A percentile compares a stretch with the other conserved stretches of the same genome.
phyloP scores from a whole-genome alignment of 306 rosid genomes.

The Citrullus mucosospermus region DNA sequence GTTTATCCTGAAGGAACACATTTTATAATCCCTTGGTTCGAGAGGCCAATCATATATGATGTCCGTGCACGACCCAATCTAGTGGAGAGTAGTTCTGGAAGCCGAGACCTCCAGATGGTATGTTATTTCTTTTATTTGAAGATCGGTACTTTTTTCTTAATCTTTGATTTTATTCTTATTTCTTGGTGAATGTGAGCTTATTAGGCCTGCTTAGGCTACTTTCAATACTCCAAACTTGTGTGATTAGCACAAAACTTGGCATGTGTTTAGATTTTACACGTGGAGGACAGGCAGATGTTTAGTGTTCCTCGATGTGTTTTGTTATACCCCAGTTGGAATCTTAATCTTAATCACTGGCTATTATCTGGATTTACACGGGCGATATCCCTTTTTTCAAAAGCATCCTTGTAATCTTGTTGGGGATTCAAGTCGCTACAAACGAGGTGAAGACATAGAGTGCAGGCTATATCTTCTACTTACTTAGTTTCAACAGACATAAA shows the following conservation, averaged over 20 bases:
- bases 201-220: not conserved
- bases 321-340: not conserved
- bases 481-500: not conserved
- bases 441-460: not conserved
- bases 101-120: constrained; percentile 85
- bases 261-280: not conserved
- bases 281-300: not conserved
- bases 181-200: not conserved
- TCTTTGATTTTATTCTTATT: not conserved
- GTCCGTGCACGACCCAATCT: constrained; percentile 69
- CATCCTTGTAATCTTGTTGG: not conserved
- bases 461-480: not conserved
- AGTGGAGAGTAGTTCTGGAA: constrained; percentile 64
- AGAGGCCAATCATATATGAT: constrained; percentile 77
- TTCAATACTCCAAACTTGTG: not conserved
- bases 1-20: constrained; percentile 94
- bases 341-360: not conserved
- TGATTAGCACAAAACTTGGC: not conserved
- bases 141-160: not conserved
- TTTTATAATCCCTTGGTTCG: constrained; percentile 73
- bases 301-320: not conserved
- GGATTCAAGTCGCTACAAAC: not conserved
- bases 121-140: not conserved
- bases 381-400: not conserved
- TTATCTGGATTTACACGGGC: not conserved